Base-by-base conservation (phyloP, 805 yeast species). In the Pichia occidentalis region DNA sequence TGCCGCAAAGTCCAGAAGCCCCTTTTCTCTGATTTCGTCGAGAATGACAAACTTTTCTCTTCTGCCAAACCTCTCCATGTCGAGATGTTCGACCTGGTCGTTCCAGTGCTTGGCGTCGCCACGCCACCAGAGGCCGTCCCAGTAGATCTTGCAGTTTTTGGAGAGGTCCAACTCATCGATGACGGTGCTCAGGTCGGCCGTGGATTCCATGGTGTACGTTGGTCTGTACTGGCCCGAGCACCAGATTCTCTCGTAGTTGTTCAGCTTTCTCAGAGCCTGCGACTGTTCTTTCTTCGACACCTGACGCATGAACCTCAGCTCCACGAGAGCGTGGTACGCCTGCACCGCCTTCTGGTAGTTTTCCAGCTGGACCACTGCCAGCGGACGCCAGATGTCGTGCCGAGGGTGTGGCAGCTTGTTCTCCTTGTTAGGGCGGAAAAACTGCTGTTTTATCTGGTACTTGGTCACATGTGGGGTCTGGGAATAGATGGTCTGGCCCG, bases 111-210 rank as follows among this genome's bases (percentile, higher is more conserved):
- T 63, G 33, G 73, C 78, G 36, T 76, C 87, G 32, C 97, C 97
- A 62, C 76, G 77, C 59, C 95, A 73, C 94, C 95, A 87, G 37
- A 74, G 65, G 48, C 77, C 76, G 51, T 86, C 96, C 97, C 97
- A 88, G 50, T 67, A 70, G 18, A 86, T 65, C 31, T 65, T 72
- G 26, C 80, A 65, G 21, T 40, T 36, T 13, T 45, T 35, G 13
- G 24, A 39, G 46, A 65, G 65, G 34, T 66, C 67, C 44, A 79
- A 67, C 44, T 77, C 80, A 39, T 81, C 87, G n/a, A 81, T 65
- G 9, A 80, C 79, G 36, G 76, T 70, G 23, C 76, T 63, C 47
- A 88, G 63, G 61, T 88, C 97, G 5, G 95, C 85, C 21, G 85
- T 86, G 1, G 96, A 83, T 59, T 88, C 97, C 59, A 85, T 95